Conservation (phyloP, 805 yeast genomes). For the Suhomyces vadensis region DNA sequence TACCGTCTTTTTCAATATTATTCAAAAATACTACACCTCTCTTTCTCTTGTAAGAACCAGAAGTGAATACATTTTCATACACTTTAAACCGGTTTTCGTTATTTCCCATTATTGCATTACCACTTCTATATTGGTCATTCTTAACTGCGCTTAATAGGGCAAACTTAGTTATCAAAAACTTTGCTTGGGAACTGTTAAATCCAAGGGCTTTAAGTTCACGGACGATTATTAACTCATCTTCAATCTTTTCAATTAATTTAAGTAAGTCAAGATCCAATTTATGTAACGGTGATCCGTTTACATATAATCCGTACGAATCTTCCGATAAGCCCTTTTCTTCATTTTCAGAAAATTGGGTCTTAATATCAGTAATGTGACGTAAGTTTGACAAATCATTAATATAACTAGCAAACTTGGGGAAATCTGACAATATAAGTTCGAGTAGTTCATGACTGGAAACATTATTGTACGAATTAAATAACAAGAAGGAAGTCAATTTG, state of each 20-base stretch:
- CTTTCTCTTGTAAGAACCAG: constrained; percentile 13
- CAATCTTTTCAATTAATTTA: constrained; percentile 41
- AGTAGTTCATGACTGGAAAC: constrained; percentile 36
- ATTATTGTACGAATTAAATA: constrained; percentile 18
- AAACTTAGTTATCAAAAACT: constrained; percentile 34
- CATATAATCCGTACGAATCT: constrained; percentile 52
- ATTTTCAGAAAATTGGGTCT: constrained; percentile 29
- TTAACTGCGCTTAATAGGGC: constrained; percentile 43
- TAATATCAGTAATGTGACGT: constrained; percentile 20
- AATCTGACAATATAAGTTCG: constrained; percentile 44
- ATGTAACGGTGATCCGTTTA: constrained; percentile 70
- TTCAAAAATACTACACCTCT: constrained; percentile 69
- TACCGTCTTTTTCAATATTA: constrained; percentile 65
- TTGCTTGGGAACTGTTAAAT: constrained; percentile 32
- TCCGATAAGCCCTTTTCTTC: constrained; percentile 38
- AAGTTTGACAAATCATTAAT: constrained; percentile 24
- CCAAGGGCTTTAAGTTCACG: constrained; percentile 30
- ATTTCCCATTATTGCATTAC: constrained; percentile 30
- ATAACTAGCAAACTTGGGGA: constrained; percentile 54
- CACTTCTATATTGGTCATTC: constrained; percentile 35
- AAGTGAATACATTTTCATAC: constrained; percentile 25
- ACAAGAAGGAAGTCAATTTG: constrained; percentile 43
- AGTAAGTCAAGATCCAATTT: constrained; percentile 45
- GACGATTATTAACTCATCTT: constrained; percentile 25
- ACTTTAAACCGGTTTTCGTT: constrained; percentile 38